phyloP scores from a whole-genome alignment of 495 filamentous ascomycete genomes.

The Rostrohypoxylon terebratum region DNA sequence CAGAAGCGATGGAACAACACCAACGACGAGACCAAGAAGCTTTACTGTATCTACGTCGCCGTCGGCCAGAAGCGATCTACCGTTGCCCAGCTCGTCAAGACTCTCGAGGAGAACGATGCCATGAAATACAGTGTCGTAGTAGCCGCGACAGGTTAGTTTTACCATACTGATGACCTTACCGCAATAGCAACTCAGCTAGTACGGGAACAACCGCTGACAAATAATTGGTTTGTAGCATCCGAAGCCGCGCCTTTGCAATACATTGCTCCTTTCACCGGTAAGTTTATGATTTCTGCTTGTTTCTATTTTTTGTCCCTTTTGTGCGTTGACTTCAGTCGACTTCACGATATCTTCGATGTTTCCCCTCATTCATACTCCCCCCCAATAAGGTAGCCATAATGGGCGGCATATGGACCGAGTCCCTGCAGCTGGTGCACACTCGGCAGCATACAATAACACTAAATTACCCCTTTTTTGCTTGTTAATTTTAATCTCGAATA shows the following conservation, averaged over 20 bases:
- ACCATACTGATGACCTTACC: no score
- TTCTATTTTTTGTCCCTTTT: not conserved
- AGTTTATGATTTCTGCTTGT: conserved; percentile 42
- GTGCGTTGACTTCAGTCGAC: not conserved
- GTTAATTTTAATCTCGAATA: not conserved
- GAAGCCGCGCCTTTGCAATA: conserved; percentile 96
- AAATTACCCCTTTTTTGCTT: not conserved
- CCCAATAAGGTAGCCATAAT: no score
- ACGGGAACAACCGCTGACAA: no score
- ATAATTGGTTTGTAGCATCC: no score
- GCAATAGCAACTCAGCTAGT: no score
- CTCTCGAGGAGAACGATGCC: conserved; percentile 98
- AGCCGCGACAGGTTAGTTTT: no score
- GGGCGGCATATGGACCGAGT: no score
- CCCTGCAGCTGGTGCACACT: no score
- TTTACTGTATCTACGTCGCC: conserved; percentile 99
- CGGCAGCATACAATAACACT: no score
- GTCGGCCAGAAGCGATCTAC: conserved; percentile 99
- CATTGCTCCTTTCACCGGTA: conserved; percentile 89
- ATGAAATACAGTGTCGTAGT: conserved; percentile 99
- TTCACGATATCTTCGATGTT: not conserved
- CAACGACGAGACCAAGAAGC: conserved; percentile 94
- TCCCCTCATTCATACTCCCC: no score
- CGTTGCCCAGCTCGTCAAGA: conserved; percentile 98
- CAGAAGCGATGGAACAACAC: conserved; percentile 96